A percentile compares a stretch with the other conserved stretches of the same genome.
Conservation (phyloP, 768 basidiomycete species). For the Nidularia sp. region DNA sequence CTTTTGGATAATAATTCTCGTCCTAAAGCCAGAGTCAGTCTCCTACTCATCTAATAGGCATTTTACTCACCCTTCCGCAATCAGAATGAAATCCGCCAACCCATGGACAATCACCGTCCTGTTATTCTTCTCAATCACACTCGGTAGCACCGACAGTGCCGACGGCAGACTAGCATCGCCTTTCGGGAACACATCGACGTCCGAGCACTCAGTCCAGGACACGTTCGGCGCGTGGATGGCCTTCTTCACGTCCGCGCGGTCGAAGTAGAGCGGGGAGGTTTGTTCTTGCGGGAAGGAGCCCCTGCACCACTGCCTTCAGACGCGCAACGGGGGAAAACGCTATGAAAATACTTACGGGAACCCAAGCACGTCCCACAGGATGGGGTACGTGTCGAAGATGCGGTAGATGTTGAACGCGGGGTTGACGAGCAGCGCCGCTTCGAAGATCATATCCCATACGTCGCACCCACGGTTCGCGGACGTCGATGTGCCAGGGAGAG, state of each 20-base stretch:
- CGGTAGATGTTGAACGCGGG: conserved; percentile 78
- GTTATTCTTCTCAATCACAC: conserved; percentile 71
- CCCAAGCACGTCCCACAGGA: conserved; percentile 79
- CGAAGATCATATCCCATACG: conserved; percentile 62
- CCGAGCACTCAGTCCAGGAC: conserved; percentile 61
- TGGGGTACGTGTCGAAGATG: conserved; percentile 72
- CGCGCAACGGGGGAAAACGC: not conserved
- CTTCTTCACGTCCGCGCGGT: conserved; percentile 60
- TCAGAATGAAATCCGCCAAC: conserved; percentile 67
- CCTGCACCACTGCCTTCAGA: conserved; percentile 21
- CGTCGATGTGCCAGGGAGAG: conserved; percentile 59
- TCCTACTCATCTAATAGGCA: not conserved
- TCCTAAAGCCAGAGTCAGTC: conserved; percentile 21
- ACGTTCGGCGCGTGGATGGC: conserved; percentile 72
- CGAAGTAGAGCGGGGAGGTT: conserved; percentile 62
- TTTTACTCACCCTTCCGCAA: conserved; percentile 61
- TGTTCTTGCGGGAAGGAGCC: conserved; percentile 55
- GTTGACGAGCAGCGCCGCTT: conserved; percentile 57
- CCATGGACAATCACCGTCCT: conserved; percentile 70
- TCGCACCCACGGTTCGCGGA: conserved; percentile 51
- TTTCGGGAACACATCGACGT: conserved; percentile 53
- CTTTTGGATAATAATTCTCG: conserved; percentile 65
- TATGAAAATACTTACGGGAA: conserved; percentile 50
- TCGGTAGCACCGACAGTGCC: conserved; percentile 62
- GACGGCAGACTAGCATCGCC: conserved; percentile 62